These are phyloP conservation scores for Abelmoschus esculentus DNA, from an alignment of 345 rosid genomes.

Conservation along the genomic window DNA sequence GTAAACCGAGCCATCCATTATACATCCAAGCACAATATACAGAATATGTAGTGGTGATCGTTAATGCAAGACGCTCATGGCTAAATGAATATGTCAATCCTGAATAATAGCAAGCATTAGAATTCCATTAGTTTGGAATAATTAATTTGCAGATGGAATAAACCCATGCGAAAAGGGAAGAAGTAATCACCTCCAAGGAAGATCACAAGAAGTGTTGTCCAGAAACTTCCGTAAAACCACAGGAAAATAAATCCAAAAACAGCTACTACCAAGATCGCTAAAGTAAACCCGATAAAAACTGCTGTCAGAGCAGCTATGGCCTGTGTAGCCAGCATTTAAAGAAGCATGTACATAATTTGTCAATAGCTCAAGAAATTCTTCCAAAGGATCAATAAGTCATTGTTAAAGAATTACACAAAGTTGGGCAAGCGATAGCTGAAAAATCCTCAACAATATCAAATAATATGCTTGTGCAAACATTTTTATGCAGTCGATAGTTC, in stretches of 20 bases:
- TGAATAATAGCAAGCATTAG: conserved; percentile 24
- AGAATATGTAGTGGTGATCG: conserved; percentile 57
- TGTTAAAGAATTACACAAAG: neutral
- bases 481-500: neutral
- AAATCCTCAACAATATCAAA: neutral
- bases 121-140: conserved; percentile 4
- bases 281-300: conserved; percentile 55
- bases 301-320: conserved; percentile 48
- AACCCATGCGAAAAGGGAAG: conserved; percentile 3
- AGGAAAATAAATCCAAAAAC: conserved; percentile 53
- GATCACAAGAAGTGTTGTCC: conserved; percentile 65
- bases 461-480: neutral
- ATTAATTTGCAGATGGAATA: neutral
- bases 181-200: conserved; percentile 54
- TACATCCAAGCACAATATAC: conserved; percentile 68
- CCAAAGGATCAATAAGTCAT: neutral
- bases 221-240: conserved; percentile 93
- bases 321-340: conserved; percentile 34
- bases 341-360: conserved; percentile 7
- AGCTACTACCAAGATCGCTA: conserved; percentile 56
- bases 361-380: neutral
- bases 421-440: neutral
- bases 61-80: conserved; percentile 66
- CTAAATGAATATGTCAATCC: conserved; percentile 62
- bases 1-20: conserved; percentile 79